phyloP scores from a whole-genome alignment of 441 rosid species.

The Eruca vesicaria region DNA sequence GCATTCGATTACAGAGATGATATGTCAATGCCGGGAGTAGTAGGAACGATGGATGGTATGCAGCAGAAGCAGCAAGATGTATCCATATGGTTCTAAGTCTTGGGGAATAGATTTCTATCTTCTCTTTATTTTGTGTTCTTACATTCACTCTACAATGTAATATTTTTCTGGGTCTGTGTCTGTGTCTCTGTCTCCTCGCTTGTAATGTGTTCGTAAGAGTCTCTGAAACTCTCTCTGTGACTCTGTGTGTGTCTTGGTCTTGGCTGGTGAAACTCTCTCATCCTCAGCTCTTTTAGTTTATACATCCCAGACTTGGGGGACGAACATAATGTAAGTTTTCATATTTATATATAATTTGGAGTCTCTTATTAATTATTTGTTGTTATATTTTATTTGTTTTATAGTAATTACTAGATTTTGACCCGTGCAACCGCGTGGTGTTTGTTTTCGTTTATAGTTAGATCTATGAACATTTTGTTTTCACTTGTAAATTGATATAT shows the following conservation, averaged over 20 bases:
- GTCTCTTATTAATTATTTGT: background rate
- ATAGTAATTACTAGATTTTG: no score
- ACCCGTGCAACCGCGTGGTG: no score
- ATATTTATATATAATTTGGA: slow-evolving; percentile 10
- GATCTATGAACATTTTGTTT: no score
- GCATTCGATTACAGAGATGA: slow-evolving; percentile 64
- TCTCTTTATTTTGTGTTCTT: slow-evolving; percentile 10
- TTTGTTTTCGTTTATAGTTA: no score
- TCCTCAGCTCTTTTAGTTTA: slow-evolving; percentile 16
- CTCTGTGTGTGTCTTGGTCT: slow-evolving; percentile 17
- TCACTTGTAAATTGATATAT: no score
- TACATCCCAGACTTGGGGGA: slow-evolving; percentile 22
- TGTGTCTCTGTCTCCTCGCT: slow-evolving; percentile 10
- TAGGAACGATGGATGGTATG: slow-evolving; percentile 44
- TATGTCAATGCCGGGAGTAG: slow-evolving; percentile 43
- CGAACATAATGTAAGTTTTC: slow-evolving; percentile 24
- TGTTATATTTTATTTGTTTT: background rate
- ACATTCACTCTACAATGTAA: slow-evolving; percentile 26
- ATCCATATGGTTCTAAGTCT: slow-evolving; percentile 60
- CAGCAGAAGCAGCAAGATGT: slow-evolving; percentile 62
- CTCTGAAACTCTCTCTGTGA: slow-evolving; percentile 20
- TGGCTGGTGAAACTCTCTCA: slow-evolving; percentile 14
- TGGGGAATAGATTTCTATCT: slow-evolving; percentile 30
- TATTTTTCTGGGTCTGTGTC: slow-evolving; percentile 31
- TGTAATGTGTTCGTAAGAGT: slow-evolving; percentile 26